These are phyloP conservation scores for Monosporascus cannonballus DNA, from an alignment of 2,329 filamentous ascomycete species.

Conservation along the genomic window DNA sequence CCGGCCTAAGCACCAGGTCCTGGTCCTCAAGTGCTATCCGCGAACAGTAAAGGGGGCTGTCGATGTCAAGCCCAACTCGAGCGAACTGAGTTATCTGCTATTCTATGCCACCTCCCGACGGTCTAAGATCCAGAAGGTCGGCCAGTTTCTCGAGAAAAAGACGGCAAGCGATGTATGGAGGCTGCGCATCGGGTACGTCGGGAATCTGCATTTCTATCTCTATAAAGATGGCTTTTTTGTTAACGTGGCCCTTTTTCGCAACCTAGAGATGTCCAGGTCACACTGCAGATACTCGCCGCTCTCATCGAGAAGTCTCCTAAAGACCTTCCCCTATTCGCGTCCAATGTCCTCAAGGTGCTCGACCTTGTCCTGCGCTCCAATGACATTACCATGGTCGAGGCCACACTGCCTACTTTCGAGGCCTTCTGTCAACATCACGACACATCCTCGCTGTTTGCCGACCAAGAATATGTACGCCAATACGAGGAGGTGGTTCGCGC, in stretches of 20 bases:
- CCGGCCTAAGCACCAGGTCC: conserved; percentile 93
- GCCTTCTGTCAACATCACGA: conserved; percentile 88
- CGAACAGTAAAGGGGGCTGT: conserved; percentile 84
- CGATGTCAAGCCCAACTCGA: conserved; percentile 92
- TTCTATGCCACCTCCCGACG: conserved; percentile 94
- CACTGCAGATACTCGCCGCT: conserved; percentile 83
- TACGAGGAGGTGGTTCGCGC: conserved; percentile 76
- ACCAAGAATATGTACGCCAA: conserved; percentile 74
- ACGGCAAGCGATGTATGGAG: conserved; percentile 88
- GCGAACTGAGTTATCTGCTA: conserved; percentile 91
- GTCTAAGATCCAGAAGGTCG: conserved; percentile 94
- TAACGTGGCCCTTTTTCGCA: conserved; percentile 3
- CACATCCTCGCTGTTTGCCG: conserved; percentile 74
- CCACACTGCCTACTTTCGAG: conserved; percentile 79
- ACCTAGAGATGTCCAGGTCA: conserved; percentile 82
- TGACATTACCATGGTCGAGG: conserved; percentile 90
- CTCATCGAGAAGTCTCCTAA: conserved; percentile 90
- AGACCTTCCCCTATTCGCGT: conserved; percentile 83
- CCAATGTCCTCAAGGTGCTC: conserved; percentile 78
- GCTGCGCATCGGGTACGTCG: conserved; percentile 70
- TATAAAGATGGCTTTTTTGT: neutral
- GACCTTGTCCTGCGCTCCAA: conserved; percentile 75
- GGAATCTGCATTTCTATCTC: neutral
- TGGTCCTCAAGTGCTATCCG: conserved; percentile 95
- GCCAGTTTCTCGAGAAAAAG: conserved; percentile 89